A percentile compares a stretch with the other conserved stretches of the same genome.
These are phyloP conservation scores for Sporothrix globosa DNA, from an alignment of 2,329 filamentous ascomycete genomes.

Conservation along the genomic window DNA sequence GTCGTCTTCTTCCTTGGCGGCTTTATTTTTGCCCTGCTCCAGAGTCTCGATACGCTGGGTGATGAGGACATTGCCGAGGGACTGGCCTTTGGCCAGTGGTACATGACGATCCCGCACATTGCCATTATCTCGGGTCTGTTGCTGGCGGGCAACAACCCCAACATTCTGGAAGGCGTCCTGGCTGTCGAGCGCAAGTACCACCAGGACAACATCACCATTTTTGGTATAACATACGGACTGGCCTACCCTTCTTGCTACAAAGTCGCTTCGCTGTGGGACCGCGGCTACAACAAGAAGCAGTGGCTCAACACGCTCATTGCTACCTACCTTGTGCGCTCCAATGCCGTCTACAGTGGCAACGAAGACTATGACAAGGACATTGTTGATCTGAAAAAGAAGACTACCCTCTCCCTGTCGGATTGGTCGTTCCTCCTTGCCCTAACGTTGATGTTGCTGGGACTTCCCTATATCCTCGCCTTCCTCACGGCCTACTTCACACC, in stretches of 20 bases:
- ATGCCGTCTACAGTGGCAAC: constrained; percentile 25
- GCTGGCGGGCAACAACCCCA: constrained; percentile 41
- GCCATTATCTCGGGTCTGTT: constrained; percentile 39
- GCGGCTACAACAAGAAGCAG: constrained; percentile 39
- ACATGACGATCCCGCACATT: constrained; percentile 41
- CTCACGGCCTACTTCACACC: constrained; percentile 39
- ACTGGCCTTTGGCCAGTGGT: constrained; percentile 38
- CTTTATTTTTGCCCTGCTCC: constrained; percentile 38
- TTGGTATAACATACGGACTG: constrained; percentile 36
- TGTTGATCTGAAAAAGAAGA: constrained; percentile 31
- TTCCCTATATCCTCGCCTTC: constrained; percentile 38
- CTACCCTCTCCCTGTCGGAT: constrained; percentile 32
- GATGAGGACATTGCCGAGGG: constrained; percentile 34
- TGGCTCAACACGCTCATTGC: constrained; percentile 38
- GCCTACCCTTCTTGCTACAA: constrained; percentile 40
- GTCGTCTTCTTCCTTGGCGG: constrained; percentile 41
- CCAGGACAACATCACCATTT: constrained; percentile 32
- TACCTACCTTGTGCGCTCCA: constrained; percentile 30
- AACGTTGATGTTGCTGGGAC: constrained; percentile 35
- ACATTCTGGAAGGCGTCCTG: constrained; percentile 40
- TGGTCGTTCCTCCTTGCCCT: constrained; percentile 37
- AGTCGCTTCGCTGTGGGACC: constrained; percentile 39
- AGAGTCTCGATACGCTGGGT: constrained; percentile 36
- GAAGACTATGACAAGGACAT: constrained; percentile 34
- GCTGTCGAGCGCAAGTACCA: constrained; percentile 34